Evolutionary conservation across 352 stramenopile genomes (phyloP).

Genomic region (Phytophthora pinifolia): DNA sequence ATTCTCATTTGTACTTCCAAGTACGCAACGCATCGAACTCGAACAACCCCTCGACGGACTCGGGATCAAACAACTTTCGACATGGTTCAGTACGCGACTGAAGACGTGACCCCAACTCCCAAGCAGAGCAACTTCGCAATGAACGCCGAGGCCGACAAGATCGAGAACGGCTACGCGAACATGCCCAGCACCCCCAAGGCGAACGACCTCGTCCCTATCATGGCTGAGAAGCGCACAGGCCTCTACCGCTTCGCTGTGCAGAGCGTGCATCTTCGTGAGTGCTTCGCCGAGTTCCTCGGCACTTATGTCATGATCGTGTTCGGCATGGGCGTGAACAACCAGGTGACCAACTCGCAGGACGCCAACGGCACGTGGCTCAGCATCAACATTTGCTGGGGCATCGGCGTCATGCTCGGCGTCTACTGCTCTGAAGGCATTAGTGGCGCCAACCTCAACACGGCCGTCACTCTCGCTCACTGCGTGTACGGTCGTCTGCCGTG

Average conservation of each 20-base stretch:
- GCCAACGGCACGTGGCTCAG: no score
- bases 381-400: no score
- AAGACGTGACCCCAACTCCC: conserved; percentile 11
- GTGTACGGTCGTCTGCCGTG: conserved; percentile 39
- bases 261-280: conserved; percentile 38
- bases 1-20: conserved; percentile 33
- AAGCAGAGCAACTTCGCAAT: conserved; percentile 36
- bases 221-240: conserved; percentile 41
- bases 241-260: conserved; percentile 32
- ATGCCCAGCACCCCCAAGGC: conserved; percentile 27
- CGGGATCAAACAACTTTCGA: conserved; percentile 1
- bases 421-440: conserved; percentile 1
- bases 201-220: conserved; percentile 29
- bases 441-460: conserved; percentile 54
- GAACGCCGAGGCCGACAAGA: conserved; percentile 23
- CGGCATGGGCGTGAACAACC: no score
- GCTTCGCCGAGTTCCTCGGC: background rate
- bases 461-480: conserved; percentile 42
- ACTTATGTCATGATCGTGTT: no score
- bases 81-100: conserved; percentile 22
- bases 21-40: conserved; percentile 20
- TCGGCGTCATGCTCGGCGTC: background rate
- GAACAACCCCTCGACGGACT: conserved; percentile 9
- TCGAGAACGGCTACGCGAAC: conserved; percentile 23
- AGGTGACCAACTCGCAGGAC: no score